Conservation (phyloP, 129 eudicot genomes). For the Rutidosis leptorrhynchoides region DNA sequence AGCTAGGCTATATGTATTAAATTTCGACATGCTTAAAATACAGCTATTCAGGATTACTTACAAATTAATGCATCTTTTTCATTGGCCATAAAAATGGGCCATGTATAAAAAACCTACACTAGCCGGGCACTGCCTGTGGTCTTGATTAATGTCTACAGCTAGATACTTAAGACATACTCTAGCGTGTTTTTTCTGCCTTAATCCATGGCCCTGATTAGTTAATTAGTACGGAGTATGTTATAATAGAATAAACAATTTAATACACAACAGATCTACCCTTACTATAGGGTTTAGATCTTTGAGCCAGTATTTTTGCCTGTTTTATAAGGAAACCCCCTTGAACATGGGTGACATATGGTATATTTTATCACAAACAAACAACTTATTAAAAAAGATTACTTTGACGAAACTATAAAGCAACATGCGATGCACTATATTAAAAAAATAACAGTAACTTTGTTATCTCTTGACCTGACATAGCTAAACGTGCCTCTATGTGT, state of each 20-base stretch:
- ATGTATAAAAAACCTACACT: slow-evolving; percentile 21
- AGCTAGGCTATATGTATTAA: background rate
- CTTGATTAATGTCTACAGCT: slow-evolving; percentile 16
- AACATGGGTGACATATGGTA: slow-evolving; percentile 39
- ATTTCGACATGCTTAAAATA: background rate
- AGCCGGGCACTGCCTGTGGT: background rate
- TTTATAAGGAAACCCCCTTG: slow-evolving; percentile 30
- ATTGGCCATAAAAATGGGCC: background rate
- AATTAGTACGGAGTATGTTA: slow-evolving; percentile 13
- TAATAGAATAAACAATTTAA: background rate
- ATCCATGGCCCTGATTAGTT: slow-evolving; percentile 23
- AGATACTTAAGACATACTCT: slow-evolving; percentile 38
- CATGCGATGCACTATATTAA: slow-evolving; percentile 42
- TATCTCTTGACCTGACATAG: slow-evolving; percentile 48
- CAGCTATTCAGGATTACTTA: background rate
- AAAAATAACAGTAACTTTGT: slow-evolving; percentile 15
- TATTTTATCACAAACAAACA: slow-evolving; percentile 13
- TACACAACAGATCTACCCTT: slow-evolving; percentile 23
- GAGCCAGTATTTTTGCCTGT: slow-evolving; percentile 25
- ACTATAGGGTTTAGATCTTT: slow-evolving; percentile 27
- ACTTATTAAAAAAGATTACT: slow-evolving; percentile 19
- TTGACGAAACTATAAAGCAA: slow-evolving; percentile 44
- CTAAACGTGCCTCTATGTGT: slow-evolving; percentile 39
- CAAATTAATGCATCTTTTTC: slow-evolving; percentile 1
- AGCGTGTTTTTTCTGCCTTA: slow-evolving; percentile 25